phyloP scores from a whole-genome alignment of 768 basidiomycete species.

The Mycena floridula region DNA sequence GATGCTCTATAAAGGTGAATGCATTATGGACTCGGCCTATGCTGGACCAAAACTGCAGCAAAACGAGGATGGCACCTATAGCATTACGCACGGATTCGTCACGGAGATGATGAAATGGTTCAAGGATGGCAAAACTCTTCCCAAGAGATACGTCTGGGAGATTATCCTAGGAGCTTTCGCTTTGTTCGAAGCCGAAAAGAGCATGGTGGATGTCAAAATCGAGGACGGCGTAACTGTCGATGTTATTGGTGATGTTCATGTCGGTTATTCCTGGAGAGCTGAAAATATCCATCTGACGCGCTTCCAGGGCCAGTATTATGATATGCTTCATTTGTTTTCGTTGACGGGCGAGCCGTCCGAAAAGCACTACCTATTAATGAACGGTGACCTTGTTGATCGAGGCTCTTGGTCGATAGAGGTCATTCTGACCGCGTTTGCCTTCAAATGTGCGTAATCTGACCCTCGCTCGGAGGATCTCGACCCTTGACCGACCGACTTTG shows the following conservation, averaged over 20 bases:
- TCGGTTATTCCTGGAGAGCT: slow-evolving; percentile 32
- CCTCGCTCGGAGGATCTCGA: too few relatives aligned
- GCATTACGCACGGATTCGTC: slow-evolving; percentile 74
- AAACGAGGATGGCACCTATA: slow-evolving; percentile 58
- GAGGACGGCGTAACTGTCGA: slow-evolving; percentile 79
- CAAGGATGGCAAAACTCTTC: slow-evolving; percentile 88
- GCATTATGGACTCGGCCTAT: slow-evolving; percentile 71
- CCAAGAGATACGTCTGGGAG: slow-evolving; percentile 91
- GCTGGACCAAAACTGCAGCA: slow-evolving; percentile 66
- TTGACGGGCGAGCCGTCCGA: slow-evolving; percentile 82
- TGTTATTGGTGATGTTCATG: slow-evolving; percentile 95
- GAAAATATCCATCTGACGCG: too few relatives aligned
- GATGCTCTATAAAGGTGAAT: slow-evolving; percentile 47
- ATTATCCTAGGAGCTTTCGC: slow-evolving; percentile 85
- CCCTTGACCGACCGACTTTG: background rate
- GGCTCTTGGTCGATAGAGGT: slow-evolving; percentile 96
- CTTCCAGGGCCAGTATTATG: slow-evolving; percentile 89
- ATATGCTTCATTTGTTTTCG: slow-evolving; percentile 80
- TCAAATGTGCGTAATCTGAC: slow-evolving; percentile 67
- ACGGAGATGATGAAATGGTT: slow-evolving; percentile 86
- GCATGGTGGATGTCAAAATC: slow-evolving; percentile 70
- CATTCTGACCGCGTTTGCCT: slow-evolving; percentile 88
- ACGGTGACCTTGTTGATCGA: slow-evolving; percentile 94
- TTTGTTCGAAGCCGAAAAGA: slow-evolving; percentile 71
- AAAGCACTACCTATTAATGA: slow-evolving; percentile 85